A percentile compares a stretch with the other conserved stretches of the same genome.
phyloP scores from a whole-genome alignment of 2,329 filamentous ascomycete genomes.

The Sporothrix euskadiensis region DNA sequence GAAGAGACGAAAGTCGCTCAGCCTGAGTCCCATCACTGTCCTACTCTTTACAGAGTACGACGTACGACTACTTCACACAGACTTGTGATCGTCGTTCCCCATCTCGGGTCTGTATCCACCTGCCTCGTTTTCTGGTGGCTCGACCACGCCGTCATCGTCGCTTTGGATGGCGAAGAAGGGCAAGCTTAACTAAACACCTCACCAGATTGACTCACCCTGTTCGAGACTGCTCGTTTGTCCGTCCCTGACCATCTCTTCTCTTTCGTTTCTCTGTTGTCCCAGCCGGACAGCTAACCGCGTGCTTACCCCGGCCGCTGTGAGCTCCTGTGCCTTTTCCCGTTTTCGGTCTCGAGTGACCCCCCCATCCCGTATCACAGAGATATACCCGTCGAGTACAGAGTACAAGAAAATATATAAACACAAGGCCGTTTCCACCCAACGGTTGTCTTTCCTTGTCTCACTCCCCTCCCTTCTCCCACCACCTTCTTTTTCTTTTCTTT shows the following conservation, averaged over 20 bases:
- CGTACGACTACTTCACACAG: not conserved
- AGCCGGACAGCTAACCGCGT: not conserved
- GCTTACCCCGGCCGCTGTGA: not conserved
- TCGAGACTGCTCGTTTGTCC: not conserved
- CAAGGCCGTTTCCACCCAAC: not conserved
- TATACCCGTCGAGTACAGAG: not conserved
- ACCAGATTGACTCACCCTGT: not conserved
- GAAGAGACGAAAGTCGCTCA: not conserved
- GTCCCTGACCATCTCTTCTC: not conserved
- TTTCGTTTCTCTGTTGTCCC: not conserved
- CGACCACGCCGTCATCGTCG: not conserved
- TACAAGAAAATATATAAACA: slow-evolving; percentile 1
- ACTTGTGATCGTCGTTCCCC: not conserved
- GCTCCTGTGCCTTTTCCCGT: too few relatives aligned
- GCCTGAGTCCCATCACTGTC: not conserved
- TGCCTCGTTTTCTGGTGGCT: not conserved
- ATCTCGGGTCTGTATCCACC: not conserved
- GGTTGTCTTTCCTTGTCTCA: slow-evolving; percentile 1
- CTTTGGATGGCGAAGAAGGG: not conserved
- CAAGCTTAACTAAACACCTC: slow-evolving; percentile 6
- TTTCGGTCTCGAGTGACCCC: not conserved
- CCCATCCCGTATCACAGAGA: not conserved
- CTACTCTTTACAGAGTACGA: not conserved
- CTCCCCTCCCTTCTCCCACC: not conserved
- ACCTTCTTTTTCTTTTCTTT: not conserved